Base-by-base conservation (phyloP, 805 yeast genomes). In the Cyberlindnera xylosilytica region DNA sequence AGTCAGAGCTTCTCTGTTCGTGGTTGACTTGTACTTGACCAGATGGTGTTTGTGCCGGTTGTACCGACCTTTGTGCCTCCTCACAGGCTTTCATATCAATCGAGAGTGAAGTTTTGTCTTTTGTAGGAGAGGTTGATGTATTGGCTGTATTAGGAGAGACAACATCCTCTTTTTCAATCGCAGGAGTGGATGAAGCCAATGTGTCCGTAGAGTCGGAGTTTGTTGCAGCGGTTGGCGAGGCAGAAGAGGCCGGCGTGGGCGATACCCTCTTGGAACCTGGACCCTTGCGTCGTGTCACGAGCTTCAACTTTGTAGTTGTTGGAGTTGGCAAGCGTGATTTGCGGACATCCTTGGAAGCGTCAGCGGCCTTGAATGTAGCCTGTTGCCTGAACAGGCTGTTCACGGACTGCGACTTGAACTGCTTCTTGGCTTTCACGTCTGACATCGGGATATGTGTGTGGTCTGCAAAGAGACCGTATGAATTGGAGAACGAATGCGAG, bases 391-490 rank as follows among this genome's bases (percentile, higher is more conserved):
- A 57, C 42, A 57, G 31, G 27, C 45, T 51, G 45, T 57, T 57
- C 20, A 57, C 61, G 1, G 59, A 54, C 42, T 57, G 59, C 9
- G 61, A 57, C 44, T 57, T 57, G 51, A 57, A 57, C 44, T 54
- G 56, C 34, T 54, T 56, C 45, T 56, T 57, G 49, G 10, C 23
- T 18, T 7, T 35, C 41, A 11, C 41, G 37, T 43, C 40, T 43
- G 24, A 22, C 29, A 10, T n/a, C 10, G n/a, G n/a, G 11, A 26
- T 8, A 22, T 8, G 24, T 22, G 10, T 26, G 6, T 12, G 29
- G 11, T 26, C 29, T 22, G 7, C 24, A 10, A 22, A 22, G 10
- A 22, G 24, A 22, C 24, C 24, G 24, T 22, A 22, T 22, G 7
- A 22, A 22, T n/a, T n/a, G n/a, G n/a, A n/a, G n/a, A n/a, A n/a